Percentiles rank a stretch among this genome's conserved stretches.
Evolutionary conservation across 2,329 filamentous ascomycete species (phyloP).

Genomic region (Colletotrichum chrysophilum): DNA sequence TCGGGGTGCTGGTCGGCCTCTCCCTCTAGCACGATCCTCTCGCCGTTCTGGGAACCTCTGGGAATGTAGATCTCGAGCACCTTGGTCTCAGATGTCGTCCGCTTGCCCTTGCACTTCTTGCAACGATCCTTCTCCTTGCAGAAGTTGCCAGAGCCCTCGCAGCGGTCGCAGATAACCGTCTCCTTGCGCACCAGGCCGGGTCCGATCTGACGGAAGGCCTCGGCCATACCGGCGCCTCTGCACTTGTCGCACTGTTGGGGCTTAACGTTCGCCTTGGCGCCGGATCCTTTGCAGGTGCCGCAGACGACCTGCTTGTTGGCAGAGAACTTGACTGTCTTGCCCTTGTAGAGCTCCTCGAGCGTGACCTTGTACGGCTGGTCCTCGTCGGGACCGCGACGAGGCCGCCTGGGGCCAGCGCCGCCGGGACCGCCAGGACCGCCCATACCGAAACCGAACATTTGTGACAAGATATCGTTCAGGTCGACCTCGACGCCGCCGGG

Average conservation of each 20-base stretch:
- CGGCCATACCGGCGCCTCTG: constrained; percentile 78
- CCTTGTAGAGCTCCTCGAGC: constrained; percentile 96
- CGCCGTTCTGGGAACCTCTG: constrained; percentile 82
- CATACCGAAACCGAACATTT: constrained; percentile 87
- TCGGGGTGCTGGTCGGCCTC: constrained; percentile 94
- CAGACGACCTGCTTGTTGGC: constrained; percentile 95
- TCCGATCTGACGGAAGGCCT: constrained; percentile 82
- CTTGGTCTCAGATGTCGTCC: constrained; percentile 87
- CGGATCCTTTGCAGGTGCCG: constrained; percentile 82
- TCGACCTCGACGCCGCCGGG: constrained; percentile 75
- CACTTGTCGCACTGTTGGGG: constrained; percentile 83
- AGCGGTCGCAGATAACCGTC: constrained; percentile 80
- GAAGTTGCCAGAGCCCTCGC: constrained; percentile 82
- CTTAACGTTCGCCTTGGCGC: constrained; percentile 92
- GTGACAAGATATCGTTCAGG: constrained; percentile 88
- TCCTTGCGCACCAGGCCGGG: constrained; percentile 86
- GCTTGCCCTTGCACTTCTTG: constrained; percentile 97
- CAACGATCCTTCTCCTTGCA: constrained; percentile 97
- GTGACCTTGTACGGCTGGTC: constrained; percentile 91
- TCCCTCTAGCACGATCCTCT: constrained; percentile 87
- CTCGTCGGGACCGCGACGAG: constrained; percentile 79
- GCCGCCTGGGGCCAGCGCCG: constrained; percentile 61
- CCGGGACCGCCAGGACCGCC: constrained; percentile 49
- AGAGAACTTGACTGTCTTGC: constrained; percentile 96
- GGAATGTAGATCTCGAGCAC: constrained; percentile 96